These are phyloP conservation scores for Polygonum aviculare DNA, from an alignment of 148 eudicot species.

Conservation along the genomic window DNA sequence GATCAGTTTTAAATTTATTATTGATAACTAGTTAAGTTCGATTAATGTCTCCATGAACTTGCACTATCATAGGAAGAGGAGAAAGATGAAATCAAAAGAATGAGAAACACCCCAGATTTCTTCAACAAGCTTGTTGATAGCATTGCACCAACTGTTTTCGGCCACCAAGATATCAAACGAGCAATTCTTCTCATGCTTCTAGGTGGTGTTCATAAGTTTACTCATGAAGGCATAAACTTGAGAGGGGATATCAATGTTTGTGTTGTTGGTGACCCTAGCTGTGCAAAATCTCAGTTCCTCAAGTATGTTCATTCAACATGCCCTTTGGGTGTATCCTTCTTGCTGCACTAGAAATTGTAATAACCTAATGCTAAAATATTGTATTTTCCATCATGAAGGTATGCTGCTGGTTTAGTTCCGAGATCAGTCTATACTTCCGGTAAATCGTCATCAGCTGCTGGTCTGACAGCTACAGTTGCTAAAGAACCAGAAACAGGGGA, in stretches of 20 bases:
- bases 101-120: conserved; percentile 92
- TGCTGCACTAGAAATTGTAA: neutral
- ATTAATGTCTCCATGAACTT: neutral
- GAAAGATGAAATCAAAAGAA: conserved; percentile 56
- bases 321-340: neutral
- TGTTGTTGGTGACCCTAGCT: conserved; percentile 98
- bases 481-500: conserved; percentile 99
- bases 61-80: conserved; percentile 53
- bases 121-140: conserved; percentile 97
- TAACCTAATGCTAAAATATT: neutral
- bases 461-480: conserved; percentile 98
- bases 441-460: conserved; percentile 98
- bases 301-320: conserved; percentile 34
- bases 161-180: conserved; percentile 95
- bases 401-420: conserved; percentile 77
- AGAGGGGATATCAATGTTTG: conserved; percentile 98
- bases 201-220: conserved; percentile 92
- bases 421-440: conserved; percentile 98
- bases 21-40: neutral
- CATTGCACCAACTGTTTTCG: conserved; percentile 85
- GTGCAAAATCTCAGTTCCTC: conserved; percentile 98
- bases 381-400: conserved; percentile 29
- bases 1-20: neutral
- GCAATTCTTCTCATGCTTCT: conserved; percentile 94
- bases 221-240: conserved; percentile 92